phyloP scores from a whole-genome alignment of 306 rosid species.

The Herpetospermum pedunculosum region DNA sequence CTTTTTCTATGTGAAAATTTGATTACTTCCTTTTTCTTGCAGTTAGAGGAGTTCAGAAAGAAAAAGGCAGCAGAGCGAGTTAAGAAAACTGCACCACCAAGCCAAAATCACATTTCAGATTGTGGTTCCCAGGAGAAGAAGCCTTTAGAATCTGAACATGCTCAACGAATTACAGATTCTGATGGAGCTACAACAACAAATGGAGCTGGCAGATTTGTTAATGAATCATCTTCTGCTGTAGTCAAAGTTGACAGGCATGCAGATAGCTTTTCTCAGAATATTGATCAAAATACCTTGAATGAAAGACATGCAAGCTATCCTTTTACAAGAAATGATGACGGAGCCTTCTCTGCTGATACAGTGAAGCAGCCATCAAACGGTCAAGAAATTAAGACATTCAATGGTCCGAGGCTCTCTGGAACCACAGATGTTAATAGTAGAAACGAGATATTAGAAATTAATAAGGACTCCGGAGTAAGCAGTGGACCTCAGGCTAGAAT shows the following conservation, averaged over 20 bases:
- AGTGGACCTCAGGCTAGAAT: constrained; percentile 20
- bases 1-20: not conserved
- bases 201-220: constrained; percentile 24
- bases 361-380: constrained; percentile 24
- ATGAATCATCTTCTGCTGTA: constrained; percentile 25
- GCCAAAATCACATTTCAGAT: constrained; percentile 31
- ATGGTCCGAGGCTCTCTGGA: constrained; percentile 21
- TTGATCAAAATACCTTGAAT: constrained; percentile 26
- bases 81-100: constrained; percentile 48
- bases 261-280: constrained; percentile 23
- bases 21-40: constrained; percentile 18
- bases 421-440: constrained; percentile 25
- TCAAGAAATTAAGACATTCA: constrained; percentile 28
- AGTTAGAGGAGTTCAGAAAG: constrained; percentile 95
- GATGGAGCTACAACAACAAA: constrained; percentile 67
- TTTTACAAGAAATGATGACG: constrained; percentile 21
- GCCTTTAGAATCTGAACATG: constrained; percentile 47
- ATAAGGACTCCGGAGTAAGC: constrained; percentile 21
- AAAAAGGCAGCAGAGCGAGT: constrained; percentile 77
- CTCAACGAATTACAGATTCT: constrained; percentile 29
- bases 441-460: constrained; percentile 20
- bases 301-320: constrained; percentile 15
- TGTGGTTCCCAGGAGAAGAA: constrained; percentile 36
- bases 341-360: constrained; percentile 20
- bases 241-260: constrained; percentile 21